Evolutionary conservation across 495 filamentous ascomycete genomes (phyloP).

Genomic region (Paragyromitra xinjiangensis): DNA sequence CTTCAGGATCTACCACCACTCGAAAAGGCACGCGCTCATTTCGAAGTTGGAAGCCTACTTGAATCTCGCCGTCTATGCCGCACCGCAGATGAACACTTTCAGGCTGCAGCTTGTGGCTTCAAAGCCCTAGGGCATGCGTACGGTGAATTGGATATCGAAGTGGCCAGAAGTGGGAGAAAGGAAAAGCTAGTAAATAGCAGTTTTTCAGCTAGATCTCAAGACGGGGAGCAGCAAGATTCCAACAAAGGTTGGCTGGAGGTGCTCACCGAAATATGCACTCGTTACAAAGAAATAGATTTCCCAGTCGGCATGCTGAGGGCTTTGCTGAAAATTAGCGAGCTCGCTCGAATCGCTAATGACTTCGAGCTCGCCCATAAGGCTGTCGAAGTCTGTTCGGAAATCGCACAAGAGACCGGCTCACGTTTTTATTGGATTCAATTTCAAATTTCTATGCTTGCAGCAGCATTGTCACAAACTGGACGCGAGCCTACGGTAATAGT

Average conservation of each 20-base stretch:
- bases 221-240: background rate
- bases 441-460: conserved; percentile 14
- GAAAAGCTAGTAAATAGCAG: background rate
- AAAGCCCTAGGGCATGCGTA: conserved; percentile 1
- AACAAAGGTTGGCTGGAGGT: background rate
- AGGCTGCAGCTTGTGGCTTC: background rate
- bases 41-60: conserved; percentile 4
- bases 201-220: background rate
- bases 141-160: conserved; percentile 3
- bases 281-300: conserved; percentile 4
- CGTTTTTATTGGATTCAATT: conserved; percentile 22
- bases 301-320: conserved; percentile 19
- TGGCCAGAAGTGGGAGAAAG: background rate
- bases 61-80: background rate
- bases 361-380: background rate
- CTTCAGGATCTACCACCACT: conserved; percentile 5
- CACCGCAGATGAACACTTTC: conserved; percentile 6
- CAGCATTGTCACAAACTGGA: background rate
- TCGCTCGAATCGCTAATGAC: background rate
- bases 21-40: conserved; percentile 14
- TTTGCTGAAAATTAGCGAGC: conserved; percentile 1
- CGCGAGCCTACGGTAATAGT: background rate
- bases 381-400: background rate
- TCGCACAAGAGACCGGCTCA: conserved; percentile 15
- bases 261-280: background rate